Percentiles rank a stretch among this genome's conserved stretches.
Conservation (phyloP, 2,329 filamentous ascomycete species). For the Magnaporthiopsis poae region DNA sequence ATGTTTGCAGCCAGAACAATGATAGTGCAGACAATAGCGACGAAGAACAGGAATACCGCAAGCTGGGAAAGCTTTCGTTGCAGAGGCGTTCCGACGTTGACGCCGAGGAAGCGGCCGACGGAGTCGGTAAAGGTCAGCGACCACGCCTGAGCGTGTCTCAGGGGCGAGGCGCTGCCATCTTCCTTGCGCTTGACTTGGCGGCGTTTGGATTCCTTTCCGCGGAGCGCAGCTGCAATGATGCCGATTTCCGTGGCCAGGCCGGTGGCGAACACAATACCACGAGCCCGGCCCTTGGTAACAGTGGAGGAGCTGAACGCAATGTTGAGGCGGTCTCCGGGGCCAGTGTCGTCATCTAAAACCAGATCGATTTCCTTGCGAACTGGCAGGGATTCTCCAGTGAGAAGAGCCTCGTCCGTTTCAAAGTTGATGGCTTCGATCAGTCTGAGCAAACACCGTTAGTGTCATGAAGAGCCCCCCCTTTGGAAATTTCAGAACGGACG, state of each 20-base stretch:
- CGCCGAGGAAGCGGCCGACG: conserved; percentile 51
- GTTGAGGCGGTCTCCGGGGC: conserved; percentile 51
- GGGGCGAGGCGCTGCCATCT: conserved; percentile 37
- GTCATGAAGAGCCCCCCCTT: not conserved
- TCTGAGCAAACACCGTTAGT: conserved; percentile 12
- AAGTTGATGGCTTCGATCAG: conserved; percentile 44
- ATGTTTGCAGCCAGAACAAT: conserved; percentile 53
- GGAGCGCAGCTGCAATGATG: conserved; percentile 52
- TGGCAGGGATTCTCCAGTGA: conserved; percentile 54
- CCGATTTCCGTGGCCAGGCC: conserved; percentile 54
- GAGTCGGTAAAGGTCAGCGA: conserved; percentile 40
- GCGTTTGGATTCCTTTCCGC: conserved; percentile 37
- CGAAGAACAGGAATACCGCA: conserved; percentile 50
- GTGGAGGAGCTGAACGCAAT: conserved; percentile 52
- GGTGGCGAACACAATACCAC: conserved; percentile 49
- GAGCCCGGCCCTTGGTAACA: conserved; percentile 52
- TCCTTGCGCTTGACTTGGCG: conserved; percentile 36
- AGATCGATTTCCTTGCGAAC: conserved; percentile 41
- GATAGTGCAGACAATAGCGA: conserved; percentile 55
- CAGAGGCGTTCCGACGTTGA: conserved; percentile 57
- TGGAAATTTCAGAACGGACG: conserved; percentile 8
- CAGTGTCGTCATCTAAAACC: conserved; percentile 40
- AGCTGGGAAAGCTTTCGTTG: conserved; percentile 56
- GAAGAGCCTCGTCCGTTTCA: conserved; percentile 50
- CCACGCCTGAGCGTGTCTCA: conserved; percentile 32